These are phyloP conservation scores for Vitis vinifera DNA, from an alignment of 164 flowering plant genomes.

Conservation along the genomic window ASM3070453v1 NC_081811.1:27218501-27219000, in stretches of 20 bases:
- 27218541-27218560: constrained; percentile 83
- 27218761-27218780: constrained; percentile 60
- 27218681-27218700: constrained; percentile 35
- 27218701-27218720: constrained; percentile 81
- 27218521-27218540: constrained; percentile 62
- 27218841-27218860: constrained; percentile 26
- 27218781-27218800: neutral
- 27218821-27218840: neutral
- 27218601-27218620: constrained; percentile 99
- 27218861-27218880: constrained; percentile 98
- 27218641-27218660: constrained; percentile 23
- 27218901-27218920: constrained; percentile 76
- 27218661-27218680: constrained; percentile 38
- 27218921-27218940: neutral
- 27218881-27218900: constrained; percentile 99
- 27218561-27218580: constrained; percentile 84
- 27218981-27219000: constrained; percentile 74
- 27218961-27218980: neutral
- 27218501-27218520: constrained; percentile 27
- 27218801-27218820: neutral
- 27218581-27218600: constrained; percentile 90
- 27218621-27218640: constrained; percentile 58
- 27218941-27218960: constrained; percentile 2
- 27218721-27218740: constrained; percentile 87
- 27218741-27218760: constrained; percentile 92